Evolutionary conservation across 2,329 filamentous ascomycete genomes (phyloP).

Genomic region (Xylariaceae sp.): DNA sequence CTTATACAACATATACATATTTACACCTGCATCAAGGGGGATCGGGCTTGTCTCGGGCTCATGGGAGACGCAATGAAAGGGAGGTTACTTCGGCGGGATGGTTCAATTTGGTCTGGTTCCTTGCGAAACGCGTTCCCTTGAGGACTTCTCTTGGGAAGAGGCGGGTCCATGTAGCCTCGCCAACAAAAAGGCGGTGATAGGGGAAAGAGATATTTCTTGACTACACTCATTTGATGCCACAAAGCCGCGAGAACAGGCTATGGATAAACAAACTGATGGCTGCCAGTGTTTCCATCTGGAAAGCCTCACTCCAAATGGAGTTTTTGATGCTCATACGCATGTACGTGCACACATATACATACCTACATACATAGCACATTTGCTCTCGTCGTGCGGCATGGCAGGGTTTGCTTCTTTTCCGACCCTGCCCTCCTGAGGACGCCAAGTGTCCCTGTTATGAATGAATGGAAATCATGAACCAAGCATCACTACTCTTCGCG

Average conservation of each 20-base stretch:
- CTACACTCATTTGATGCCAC: slow-evolving; percentile 16
- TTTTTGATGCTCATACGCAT: slow-evolving; percentile 9
- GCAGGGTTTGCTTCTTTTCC: background rate
- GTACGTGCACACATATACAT: slow-evolving; percentile 11
- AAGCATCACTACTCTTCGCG: background rate
- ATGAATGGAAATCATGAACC: slow-evolving; percentile 18
- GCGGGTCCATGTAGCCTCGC: background rate
- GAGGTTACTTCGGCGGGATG: slow-evolving; percentile 1
- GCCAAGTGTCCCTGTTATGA: slow-evolving; percentile 13
- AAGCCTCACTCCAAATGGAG: slow-evolving; percentile 18
- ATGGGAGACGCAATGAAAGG: background rate
- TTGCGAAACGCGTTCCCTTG: background rate
- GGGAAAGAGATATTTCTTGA: slow-evolving; percentile 1
- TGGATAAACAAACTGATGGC: slow-evolving; percentile 20
- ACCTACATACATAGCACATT: slow-evolving; percentile 14
- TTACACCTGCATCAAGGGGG: slow-evolving; percentile 17
- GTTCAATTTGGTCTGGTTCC: slow-evolving; percentile 3
- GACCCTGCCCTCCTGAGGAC: background rate
- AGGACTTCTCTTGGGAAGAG: background rate
- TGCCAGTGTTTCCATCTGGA: slow-evolving; percentile 6
- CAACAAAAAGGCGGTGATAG: background rate
- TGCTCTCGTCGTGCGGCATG: slow-evolving; percentile 3
- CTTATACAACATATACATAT: slow-evolving; percentile 22
- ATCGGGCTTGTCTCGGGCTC: slow-evolving; percentile 7
- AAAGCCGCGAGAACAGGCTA: slow-evolving; percentile 12